Percentiles rank a stretch among this genome's conserved stretches.
Conservation (phyloP, 495 filamentous ascomycete genomes). For the Aspergillus leporis region DNA sequence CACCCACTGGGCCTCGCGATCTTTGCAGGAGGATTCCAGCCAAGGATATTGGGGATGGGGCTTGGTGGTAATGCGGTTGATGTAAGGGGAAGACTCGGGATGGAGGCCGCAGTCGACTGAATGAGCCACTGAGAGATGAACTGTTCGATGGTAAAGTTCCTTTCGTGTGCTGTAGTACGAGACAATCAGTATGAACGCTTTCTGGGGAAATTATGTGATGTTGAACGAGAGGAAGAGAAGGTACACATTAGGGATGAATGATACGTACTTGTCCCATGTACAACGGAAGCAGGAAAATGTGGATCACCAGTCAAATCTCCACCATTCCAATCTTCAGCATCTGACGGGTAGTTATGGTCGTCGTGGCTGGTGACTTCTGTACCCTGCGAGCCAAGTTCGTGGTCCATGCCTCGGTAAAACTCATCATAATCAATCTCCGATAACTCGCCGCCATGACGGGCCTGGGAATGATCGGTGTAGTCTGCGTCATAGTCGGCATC, state of each 20-base stretch:
- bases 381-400: constrained; percentile 16
- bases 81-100: constrained; percentile 22
- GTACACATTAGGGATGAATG: background rate
- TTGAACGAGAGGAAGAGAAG: background rate
- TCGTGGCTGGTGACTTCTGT: constrained; percentile 24
- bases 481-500: constrained; percentile 23
- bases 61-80: constrained; percentile 21
- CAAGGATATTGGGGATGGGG: constrained; percentile 32
- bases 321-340: constrained; percentile 19
- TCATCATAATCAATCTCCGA: constrained; percentile 38
- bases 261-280: constrained; percentile 41
- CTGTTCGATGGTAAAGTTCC: constrained; percentile 46
- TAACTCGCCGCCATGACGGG: constrained; percentile 2
- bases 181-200: background rate
- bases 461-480: constrained; percentile 2
- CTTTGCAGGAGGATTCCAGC: constrained; percentile 42
- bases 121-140: constrained; percentile 45
- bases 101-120: constrained; percentile 24
- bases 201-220: background rate
- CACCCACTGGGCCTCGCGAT: constrained; percentile 45
- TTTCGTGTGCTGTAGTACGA: constrained; percentile 37
- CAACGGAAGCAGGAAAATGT: constrained; percentile 31
- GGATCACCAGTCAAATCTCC: constrained; percentile 17
- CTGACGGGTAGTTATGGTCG: constrained; percentile 23
- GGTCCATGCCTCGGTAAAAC: constrained; percentile 31